Percentiles rank a stretch among this genome's conserved stretches.
These are phyloP conservation scores for Lobosporangium transversale DNA, from an alignment of 192 early-diverging fungal species.

Conservation along the genomic window DNA sequence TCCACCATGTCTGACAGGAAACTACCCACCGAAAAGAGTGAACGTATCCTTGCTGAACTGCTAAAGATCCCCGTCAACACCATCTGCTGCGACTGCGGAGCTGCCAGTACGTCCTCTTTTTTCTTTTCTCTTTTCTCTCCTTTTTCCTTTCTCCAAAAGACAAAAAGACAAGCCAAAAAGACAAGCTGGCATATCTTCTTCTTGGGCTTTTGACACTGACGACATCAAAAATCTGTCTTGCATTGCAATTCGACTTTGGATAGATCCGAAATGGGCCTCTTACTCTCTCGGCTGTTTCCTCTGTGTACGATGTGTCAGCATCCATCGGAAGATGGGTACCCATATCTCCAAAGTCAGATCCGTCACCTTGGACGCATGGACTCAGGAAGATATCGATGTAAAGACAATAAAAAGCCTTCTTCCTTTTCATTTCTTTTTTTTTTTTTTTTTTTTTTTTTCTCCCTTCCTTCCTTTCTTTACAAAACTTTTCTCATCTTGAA, in stretches of 20 bases:
- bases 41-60: constrained; percentile 72
- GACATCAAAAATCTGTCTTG: no score
- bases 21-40: constrained; percentile 74
- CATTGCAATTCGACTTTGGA: no score
- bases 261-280: constrained; percentile 90
- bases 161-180: no score
- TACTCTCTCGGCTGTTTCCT: constrained; percentile 93
- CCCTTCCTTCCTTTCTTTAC: not conserved
- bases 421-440: not conserved
- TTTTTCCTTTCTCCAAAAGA: not conserved
- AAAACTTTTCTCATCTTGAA: no score
- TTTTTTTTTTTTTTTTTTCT: constrained; percentile 3
- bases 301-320: constrained; percentile 90
- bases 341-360: constrained; percentile 95
- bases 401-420: not conserved
- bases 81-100: constrained; percentile 80
- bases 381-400: constrained; percentile 84
- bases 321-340: constrained; percentile 87
- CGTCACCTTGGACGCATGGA: constrained; percentile 90
- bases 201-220: not conserved
- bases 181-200: no score
- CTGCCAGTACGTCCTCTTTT: constrained; percentile 63
- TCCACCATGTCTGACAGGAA: constrained; percentile 54
- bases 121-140: not conserved
- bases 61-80: constrained; percentile 76